Base-by-base conservation (phyloP, 148 eudicot genomes). In the Rhododendron ovatum region DNA sequence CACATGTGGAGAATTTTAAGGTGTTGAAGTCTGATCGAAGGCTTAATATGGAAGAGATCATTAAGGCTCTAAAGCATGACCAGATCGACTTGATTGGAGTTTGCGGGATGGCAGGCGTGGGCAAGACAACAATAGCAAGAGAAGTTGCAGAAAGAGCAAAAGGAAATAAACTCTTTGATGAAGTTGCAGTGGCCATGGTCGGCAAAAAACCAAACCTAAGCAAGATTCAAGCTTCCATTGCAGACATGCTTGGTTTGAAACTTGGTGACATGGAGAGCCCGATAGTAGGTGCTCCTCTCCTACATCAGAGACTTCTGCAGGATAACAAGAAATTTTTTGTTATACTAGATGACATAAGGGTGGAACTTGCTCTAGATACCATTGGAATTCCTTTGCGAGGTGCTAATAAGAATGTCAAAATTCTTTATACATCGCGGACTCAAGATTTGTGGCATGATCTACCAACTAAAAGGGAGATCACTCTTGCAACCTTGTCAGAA, bases 171-270 rank as follows among this genome's bases (percentile, higher is more conserved):
- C n/a, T 85, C 63, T 92, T 92, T 84, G 90, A 91, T 86, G 90
- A 92, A 30, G 87, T 90, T 81, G 92, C 84, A 20, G 69, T 90
- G 65, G 91, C 87, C 10, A 88, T 84, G 41, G 91, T 92, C 18
- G 86, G 88, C 47, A 86, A 88, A 78, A 57, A 86, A 57, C 87
- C 87, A 9, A 83, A 82, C 33, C n/a, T 80, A 79, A 71, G 11
- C 26, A 89, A 87, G 39, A 85, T 91, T 83, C 94, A 92, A 84
- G 51, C 35, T 43, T 86, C 87, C 74, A 88, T 91, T 67, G 92
- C 92, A n/a, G 92, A 89, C 63, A 78, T 71, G 17, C 53, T 92
- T 28, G 93, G 91, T 5, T 61, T 89, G 83, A 73, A n/a, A 48
- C 78, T 91, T 61, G 48, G 43, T 22, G 88, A 22, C 69, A 63